These are phyloP conservation scores for Dysphania ambrosioides DNA, from an alignment of 148 eudicot genomes.

Conservation along the genomic window DNA sequence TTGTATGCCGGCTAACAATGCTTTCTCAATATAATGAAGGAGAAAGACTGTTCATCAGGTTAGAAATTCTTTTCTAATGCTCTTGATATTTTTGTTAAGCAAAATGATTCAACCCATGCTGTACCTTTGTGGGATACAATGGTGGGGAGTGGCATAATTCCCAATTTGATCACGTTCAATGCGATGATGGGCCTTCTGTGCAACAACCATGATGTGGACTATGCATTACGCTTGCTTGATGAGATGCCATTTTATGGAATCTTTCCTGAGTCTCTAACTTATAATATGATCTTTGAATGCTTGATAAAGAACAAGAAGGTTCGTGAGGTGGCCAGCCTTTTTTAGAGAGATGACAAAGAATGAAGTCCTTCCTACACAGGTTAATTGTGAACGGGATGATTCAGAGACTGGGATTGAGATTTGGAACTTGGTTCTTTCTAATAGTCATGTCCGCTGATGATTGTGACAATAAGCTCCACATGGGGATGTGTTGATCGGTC, in stretches of 20 bases:
- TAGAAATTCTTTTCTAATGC: constrained; percentile 74
- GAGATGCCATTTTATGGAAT: constrained; percentile 69
- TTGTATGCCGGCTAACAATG: constrained; percentile 65
- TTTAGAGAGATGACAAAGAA: constrained; percentile 77
- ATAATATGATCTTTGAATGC: constrained; percentile 72
- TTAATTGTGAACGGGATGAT: constrained; percentile 65
- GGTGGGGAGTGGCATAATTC: constrained; percentile 57
- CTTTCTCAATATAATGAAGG: constrained; percentile 70
- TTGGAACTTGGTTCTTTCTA: constrained; percentile 61
- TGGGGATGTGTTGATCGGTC: constrained; percentile 53
- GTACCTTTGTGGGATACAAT: constrained; percentile 69
- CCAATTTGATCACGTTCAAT: constrained; percentile 62
- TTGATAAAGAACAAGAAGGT: constrained; percentile 62
- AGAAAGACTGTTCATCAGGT: constrained; percentile 73
- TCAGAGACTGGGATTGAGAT: constrained; percentile 71
- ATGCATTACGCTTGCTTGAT: constrained; percentile 67
- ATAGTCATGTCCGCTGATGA: constrained; percentile 48
- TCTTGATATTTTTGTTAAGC: constrained; percentile 60
- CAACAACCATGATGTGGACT: constrained; percentile 53
- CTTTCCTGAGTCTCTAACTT: constrained; percentile 65
- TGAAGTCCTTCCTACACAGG: constrained; percentile 56
- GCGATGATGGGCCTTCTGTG: constrained; percentile 68
- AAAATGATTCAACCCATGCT: constrained; percentile 58
- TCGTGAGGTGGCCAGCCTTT: constrained; percentile 58
- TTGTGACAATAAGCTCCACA: constrained; percentile 61